Conservation (phyloP, 1,139 yeast genomes). For the Neolecta irregularis region DNA sequence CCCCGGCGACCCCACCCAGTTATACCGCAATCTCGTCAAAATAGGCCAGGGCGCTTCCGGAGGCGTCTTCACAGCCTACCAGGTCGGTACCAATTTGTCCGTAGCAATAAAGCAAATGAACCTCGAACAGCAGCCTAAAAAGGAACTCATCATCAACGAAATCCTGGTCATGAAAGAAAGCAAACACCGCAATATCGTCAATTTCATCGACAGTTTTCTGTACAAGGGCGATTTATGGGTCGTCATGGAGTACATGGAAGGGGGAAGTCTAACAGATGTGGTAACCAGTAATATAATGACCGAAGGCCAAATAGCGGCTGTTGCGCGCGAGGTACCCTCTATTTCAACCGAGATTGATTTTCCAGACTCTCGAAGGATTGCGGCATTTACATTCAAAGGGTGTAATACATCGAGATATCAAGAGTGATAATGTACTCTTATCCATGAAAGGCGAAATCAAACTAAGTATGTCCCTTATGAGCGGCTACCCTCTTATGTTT, state of each 20-base stretch:
- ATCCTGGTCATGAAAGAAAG: conserved; percentile 91
- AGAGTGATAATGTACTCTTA: conserved; percentile 78
- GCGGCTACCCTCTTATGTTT: not conserved
- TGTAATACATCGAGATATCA: conserved; percentile 90
- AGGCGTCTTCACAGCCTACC: conserved; percentile 87
- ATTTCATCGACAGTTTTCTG: conserved; percentile 75
- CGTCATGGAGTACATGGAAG: conserved; percentile 96
- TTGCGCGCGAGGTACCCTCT: conserved; percentile 60
- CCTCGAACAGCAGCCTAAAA: conserved; percentile 79
- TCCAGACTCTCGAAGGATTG: conserved; percentile 43
- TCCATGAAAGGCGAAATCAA: conserved; percentile 78
- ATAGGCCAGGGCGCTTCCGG: conserved; percentile 98
- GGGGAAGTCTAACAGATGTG: conserved; percentile 89
- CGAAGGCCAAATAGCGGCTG: conserved; percentile 95
- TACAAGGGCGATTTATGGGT: conserved; percentile 68
- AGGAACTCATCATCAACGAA: conserved; percentile 86
- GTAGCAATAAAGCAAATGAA: conserved; percentile 98
- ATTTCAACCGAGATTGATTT: not conserved
- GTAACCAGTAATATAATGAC: conserved; percentile 91
- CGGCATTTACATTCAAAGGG: conserved; percentile 83
- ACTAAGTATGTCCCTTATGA: conserved; percentile 48
- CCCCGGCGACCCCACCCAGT: conserved; percentile 69
- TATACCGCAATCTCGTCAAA: conserved; percentile 55
- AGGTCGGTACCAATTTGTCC: conserved; percentile 32
- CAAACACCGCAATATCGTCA: conserved; percentile 82